Evolutionary conservation across 140 eudicot species (phyloP), one percentile per base, ranked within the genome.

Genomic region (Anethum foeniculum): DNA sequence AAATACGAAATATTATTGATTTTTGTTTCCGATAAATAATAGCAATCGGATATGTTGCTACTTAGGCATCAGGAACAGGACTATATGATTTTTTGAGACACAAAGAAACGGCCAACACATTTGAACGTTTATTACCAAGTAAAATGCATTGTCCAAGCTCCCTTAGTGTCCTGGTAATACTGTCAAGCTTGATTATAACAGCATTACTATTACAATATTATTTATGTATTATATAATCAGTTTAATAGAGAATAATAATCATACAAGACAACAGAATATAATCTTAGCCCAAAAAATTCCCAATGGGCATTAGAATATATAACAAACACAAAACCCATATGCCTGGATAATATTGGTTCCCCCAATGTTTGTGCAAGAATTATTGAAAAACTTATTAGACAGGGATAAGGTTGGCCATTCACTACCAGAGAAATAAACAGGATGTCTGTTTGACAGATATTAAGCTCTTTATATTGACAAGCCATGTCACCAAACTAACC

Each of bases 401-500:
- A 23, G 67, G 30, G 67, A 58, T 23, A 58, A 58, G 67, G 67
- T 58, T 58, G 67, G 67, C 30, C 67, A 58, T 58, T 58, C 67
- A 23, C 13, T 23, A 1, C 30, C 67, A 23, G 13, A 23, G 23
- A 52, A 60, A n/a, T 60, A 60, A n/a, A 60, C 68, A 58, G 30
- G 67, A 58, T 21, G 67, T 58, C 67, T 54, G 67, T 58, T 56
- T 58, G 67, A 58, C 67, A 60, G 68, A 32, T 60, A n/a, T 60
- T 60, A 23, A 0, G 68, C 68, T 60, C 68, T 60, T 58, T 0
- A 23, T n/a, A 7, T 60, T 60, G 68, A 60, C 67, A 58, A 58
- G 67, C 67, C 30, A 58, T 21, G 28, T 2, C 28, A 58, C 67
- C 67, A 7, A 58, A 23, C 67, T 1, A 21, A 8, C 67, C 9